Percentiles rank a stretch among this genome's conserved stretches.
phyloP scores from a whole-genome alignment of 768 basidiomycete species.

The Omphalotus guepiniiformis region DNA sequence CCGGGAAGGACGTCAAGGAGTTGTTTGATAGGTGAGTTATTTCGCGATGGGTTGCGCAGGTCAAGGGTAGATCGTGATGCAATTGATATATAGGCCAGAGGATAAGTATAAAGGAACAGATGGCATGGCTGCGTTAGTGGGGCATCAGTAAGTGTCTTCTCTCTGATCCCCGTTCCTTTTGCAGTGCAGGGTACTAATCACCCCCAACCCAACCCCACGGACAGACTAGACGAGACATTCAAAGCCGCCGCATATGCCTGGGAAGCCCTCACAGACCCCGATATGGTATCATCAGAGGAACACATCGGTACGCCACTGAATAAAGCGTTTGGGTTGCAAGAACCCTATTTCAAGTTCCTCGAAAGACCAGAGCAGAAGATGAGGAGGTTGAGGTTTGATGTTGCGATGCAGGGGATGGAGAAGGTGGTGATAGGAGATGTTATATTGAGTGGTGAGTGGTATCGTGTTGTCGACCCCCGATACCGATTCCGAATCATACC shows the following conservation, averaged over 20 bases:
- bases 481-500: too few species aligned
- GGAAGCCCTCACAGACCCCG: slow-evolving; percentile 13
- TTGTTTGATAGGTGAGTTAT: slow-evolving; percentile 23
- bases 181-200: neutral
- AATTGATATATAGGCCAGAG: slow-evolving; percentile 9
- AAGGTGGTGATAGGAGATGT: slow-evolving; percentile 15
- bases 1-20: slow-evolving; percentile 23
- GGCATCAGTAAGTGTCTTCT: slow-evolving; percentile 17
- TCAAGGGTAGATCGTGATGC: slow-evolving; percentile 5
- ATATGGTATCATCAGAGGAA: slow-evolving; percentile 5
- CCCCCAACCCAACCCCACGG: neutral
- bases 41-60: slow-evolving; percentile 1
- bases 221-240: slow-evolving; percentile 18
- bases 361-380: slow-evolving; percentile 14
- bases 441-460: slow-evolving; percentile 13
- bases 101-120: slow-evolving; percentile 16
- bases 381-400: slow-evolving; percentile 17
- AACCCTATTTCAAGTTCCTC: slow-evolving; percentile 18
- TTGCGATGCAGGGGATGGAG: slow-evolving; percentile 20
- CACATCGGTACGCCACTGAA: slow-evolving; percentile 11
- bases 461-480: neutral
- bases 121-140: slow-evolving; percentile 19
- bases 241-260: slow-evolving; percentile 15
- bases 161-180: too few species aligned
- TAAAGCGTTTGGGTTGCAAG: slow-evolving; percentile 9